Evolutionary conservation across 257 asterid genomes (phyloP), one percentile per base, ranked within the genome.

Genomic region (Gardenia jasminoides): DNA sequence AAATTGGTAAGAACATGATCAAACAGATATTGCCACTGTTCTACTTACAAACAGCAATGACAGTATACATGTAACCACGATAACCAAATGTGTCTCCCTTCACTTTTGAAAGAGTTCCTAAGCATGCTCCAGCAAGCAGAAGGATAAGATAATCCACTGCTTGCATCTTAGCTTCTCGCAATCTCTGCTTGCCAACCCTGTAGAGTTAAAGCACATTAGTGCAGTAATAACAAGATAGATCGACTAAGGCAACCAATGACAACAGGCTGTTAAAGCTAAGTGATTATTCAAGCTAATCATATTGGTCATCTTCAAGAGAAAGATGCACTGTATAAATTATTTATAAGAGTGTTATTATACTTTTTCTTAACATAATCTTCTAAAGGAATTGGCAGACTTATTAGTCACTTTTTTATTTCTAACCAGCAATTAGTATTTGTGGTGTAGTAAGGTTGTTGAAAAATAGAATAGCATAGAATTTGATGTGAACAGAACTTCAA

Each of bases 121-220:
- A 80, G 91, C 98, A 91, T 48, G 96, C 97, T 87, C 98, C 99
- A 73, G 98, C 99, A 61, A 96, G 88, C 86, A 96, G 82, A 83
- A 96, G 99, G 85, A 93, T 93, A 74, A 96, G 75, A 84, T 87
- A 96, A 83, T 96, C 99, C 44, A 91, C 98, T 79, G 96, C 98
- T 90, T 92, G 99, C 39, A 92, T 61, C 82, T 91, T 85, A 68
- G 97, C 97, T 90, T 96, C 99, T 86, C 99, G 91, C 72, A 96
- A 84, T 82, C 97, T 88, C 83, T 96, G 99, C 89, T 91, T 96
- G 81, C 73, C 46, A 68, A 84, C 86, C 91, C 99, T 96, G 91
- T 79, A 87, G 61, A 81, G 62, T 79, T 54, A 75, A 59, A 78
- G 43, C 82, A 39, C 74, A 75, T 64, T 50, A 62, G 70, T 79